Evolutionary conservation across 192 early-diverging fungal species (phyloP).

Genomic region (Helicostylum pulchrum): DNA sequence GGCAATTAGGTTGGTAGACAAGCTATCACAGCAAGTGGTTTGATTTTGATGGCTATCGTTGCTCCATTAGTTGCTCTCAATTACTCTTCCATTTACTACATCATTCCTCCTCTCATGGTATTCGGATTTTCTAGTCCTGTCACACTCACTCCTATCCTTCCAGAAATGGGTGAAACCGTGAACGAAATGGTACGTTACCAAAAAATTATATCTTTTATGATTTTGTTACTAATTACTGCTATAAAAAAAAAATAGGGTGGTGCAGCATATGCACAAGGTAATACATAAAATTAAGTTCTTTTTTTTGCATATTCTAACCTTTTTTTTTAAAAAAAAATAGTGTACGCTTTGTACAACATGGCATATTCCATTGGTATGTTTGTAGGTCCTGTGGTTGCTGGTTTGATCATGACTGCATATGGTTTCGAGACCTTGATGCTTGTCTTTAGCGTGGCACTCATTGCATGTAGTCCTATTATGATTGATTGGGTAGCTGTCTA

Average conservation of each 20-base stretch:
- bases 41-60: conserved; percentile 45
- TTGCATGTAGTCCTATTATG: conserved; percentile 31
- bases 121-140: conserved; percentile 54
- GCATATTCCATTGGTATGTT: conserved; percentile 76
- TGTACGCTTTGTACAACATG: conserved; percentile 76
- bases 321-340: conserved; percentile 13
- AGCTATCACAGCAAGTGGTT: conserved; percentile 41
- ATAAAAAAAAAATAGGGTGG: conserved; percentile 20
- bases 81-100: conserved; percentile 29
- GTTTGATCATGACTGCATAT: conserved; percentile 28
- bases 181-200: conserved; percentile 56
- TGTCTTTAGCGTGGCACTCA: conserved; percentile 4
- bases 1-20: conserved; percentile 39
- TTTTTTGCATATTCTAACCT: background rate
- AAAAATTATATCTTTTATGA: background rate
- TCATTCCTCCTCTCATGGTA: conserved; percentile 45
- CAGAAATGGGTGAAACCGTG: conserved; percentile 66
- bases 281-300: background rate
- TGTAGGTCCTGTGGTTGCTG: conserved; percentile 64
- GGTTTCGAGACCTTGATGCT: conserved; percentile 27
- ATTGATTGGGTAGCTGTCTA: conserved; percentile 19
- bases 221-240: background rate
- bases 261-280: conserved; percentile 38
- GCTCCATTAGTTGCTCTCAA: conserved; percentile 44
- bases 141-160: conserved; percentile 60